Conservation (phyloP, 2,329 filamentous ascomycete genomes). For the Tolypocladium pustulatum region DNA sequence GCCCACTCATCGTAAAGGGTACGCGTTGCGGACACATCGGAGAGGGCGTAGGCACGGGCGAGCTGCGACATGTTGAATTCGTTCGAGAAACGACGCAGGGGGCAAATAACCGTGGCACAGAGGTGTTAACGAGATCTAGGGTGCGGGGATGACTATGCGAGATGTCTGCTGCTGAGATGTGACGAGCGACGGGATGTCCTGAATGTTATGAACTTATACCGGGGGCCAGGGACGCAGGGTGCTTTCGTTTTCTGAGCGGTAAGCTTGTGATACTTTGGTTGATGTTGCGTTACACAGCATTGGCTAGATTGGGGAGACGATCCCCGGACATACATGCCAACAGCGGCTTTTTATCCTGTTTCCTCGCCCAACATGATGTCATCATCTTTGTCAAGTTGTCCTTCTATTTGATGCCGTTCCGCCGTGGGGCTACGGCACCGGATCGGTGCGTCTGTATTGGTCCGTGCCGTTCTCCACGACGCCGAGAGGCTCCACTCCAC, state of each 20-base stretch:
- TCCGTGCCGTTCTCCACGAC: conserved; percentile 6
- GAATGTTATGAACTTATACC: neutral
- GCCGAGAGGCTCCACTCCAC: conserved; percentile 6
- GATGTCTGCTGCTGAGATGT: neutral
- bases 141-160: neutral
- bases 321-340: neutral
- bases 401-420: neutral
- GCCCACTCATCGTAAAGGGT: conserved; percentile 26
- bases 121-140: neutral
- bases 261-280: neutral
- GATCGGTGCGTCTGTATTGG: neutral
- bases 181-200: neutral
- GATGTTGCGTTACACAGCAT: neutral
- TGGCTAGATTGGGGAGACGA: neutral
- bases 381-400: neutral
- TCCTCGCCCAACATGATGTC: neutral
- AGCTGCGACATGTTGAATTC: conserved; percentile 15
- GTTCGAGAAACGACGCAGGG: neutral
- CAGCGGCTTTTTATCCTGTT: neutral
- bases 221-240: neutral
- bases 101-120: neutral
- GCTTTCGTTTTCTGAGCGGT: neutral
- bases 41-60: conserved; percentile 15
- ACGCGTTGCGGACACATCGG: conserved; percentile 13
- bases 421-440: neutral